These are phyloP conservation scores for Ambrosia trifida DNA, from an alignment of 129 eudicot genomes.

Conservation along the genomic window DNA sequence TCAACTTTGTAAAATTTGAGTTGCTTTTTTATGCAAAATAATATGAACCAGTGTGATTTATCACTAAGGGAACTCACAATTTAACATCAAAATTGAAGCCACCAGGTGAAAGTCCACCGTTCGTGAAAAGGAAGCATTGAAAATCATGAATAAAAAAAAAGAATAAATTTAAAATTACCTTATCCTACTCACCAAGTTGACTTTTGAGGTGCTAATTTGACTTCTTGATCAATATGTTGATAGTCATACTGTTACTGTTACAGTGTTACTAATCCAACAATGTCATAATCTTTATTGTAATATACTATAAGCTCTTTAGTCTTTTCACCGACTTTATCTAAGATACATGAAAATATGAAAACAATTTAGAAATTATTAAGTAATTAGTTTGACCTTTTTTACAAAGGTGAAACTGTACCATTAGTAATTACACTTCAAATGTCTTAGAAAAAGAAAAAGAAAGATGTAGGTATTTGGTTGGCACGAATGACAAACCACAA, in stretches of 20 bases:
- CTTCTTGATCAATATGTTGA: neutral
- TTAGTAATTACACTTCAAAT: slow-evolving; percentile 12
- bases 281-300: slow-evolving; percentile 3
- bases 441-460: slow-evolving; percentile 6
- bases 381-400: slow-evolving; percentile 11
- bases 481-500: too few relatives aligned
- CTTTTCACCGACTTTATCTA: neutral
- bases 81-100: too few relatives aligned
- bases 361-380: neutral
- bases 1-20: too few relatives aligned
- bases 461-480: too few relatives aligned
- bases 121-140: too few relatives aligned
- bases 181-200: slow-evolving; percentile 10
- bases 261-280: slow-evolving; percentile 22
- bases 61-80: too few relatives aligned
- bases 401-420: slow-evolving; percentile 18
- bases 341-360: neutral
- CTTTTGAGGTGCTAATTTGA: slow-evolving; percentile 15
- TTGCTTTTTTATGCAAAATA: too few relatives aligned
- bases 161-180: too few relatives aligned
- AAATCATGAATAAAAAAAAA: too few relatives aligned
- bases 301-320: neutral
- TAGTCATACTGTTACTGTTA: neutral
- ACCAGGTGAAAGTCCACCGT: too few relatives aligned
- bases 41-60: too few relatives aligned